Percentiles rank a stretch among this genome's conserved stretches.
These are phyloP conservation scores for Dothiorella sarmentorum DNA, from an alignment of 2,329 filamentous ascomycete species.

Conservation along the genomic window DNA sequence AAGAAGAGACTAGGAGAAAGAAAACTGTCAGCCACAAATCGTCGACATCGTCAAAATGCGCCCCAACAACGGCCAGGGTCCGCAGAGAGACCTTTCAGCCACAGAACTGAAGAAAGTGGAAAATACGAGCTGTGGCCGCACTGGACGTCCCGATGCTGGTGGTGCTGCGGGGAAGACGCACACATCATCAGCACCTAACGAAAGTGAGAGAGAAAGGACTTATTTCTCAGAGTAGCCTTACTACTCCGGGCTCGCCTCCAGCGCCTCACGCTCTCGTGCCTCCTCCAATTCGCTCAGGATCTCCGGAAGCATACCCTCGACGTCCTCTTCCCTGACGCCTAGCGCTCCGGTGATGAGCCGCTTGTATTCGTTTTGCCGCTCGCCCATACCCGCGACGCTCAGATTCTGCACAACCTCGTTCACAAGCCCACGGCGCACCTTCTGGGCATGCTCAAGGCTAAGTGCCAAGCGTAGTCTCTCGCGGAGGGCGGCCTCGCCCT, in stretches of 20 bases:
- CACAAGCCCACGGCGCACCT: conserved; percentile 61
- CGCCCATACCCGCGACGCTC: conserved; percentile 65
- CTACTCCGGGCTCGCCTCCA: conserved; percentile 31
- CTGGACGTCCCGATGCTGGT: background rate
- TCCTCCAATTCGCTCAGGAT: conserved; percentile 50
- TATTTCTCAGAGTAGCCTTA: background rate
- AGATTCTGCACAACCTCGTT: conserved; percentile 66
- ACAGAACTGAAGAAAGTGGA: background rate
- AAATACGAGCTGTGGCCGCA: background rate
- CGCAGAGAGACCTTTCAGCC: background rate
- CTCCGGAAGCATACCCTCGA: conserved; percentile 59
- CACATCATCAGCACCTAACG: background rate
- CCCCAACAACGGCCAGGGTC: background rate
- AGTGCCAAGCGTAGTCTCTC: conserved; percentile 58
- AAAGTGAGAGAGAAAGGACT: background rate
- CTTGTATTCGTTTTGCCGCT: conserved; percentile 71
- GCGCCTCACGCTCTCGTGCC: conserved; percentile 25
- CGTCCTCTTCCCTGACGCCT: conserved; percentile 59
- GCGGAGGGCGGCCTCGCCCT: conserved; percentile 17
- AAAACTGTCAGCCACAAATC: background rate
- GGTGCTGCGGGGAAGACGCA: background rate
- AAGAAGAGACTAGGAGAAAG: background rate
- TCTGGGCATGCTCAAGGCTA: conserved; percentile 55
- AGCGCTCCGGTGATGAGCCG: conserved; percentile 66
- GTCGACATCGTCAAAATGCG: background rate